Conservation (phyloP, 2,329 filamentous ascomycete species). For the Sarocladium brachiariae region DNA sequence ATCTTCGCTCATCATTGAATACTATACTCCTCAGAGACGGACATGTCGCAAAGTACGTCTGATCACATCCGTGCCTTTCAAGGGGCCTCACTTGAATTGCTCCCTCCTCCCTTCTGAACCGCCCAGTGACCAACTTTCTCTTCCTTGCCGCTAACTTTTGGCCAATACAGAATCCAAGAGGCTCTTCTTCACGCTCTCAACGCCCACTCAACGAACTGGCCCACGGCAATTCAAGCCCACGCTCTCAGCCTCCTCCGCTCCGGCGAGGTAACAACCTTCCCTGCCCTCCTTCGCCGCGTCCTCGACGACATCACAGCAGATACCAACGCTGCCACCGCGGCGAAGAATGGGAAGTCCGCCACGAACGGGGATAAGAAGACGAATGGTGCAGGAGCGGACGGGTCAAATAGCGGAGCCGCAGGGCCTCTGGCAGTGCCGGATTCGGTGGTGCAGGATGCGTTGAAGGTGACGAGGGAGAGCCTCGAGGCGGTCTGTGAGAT, state of each 20-base stretch:
- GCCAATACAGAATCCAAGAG: constrained; percentile 51
- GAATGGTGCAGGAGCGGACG: constrained; percentile 17
- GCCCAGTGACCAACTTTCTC: background rate
- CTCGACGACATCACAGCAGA: constrained; percentile 55
- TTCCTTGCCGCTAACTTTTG: background rate
- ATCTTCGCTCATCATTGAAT: constrained; percentile 58
- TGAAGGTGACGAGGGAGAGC: constrained; percentile 52
- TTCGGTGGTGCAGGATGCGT: constrained; percentile 53
- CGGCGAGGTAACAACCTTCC: constrained; percentile 53
- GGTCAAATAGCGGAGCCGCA: too few species aligned
- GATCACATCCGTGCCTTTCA: too few species aligned
- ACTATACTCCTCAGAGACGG: constrained; percentile 50
- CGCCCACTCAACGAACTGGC: constrained; percentile 55
- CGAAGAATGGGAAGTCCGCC: constrained; percentile 20
- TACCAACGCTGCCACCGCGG: constrained; percentile 22
- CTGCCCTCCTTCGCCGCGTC: constrained; percentile 52
- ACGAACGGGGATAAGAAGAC: constrained; percentile 17
- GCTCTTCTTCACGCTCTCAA: constrained; percentile 55
- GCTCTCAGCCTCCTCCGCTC: constrained; percentile 54
- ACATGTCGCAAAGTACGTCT: constrained; percentile 51
- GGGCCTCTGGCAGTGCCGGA: constrained; percentile 49
- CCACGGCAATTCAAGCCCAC: constrained; percentile 51
- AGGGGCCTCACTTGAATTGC: background rate
- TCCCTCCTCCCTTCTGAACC: background rate
- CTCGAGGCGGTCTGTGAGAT: constrained; percentile 43